Base-by-base conservation (phyloP, 208 protist genomes). In the Porcisia deanei region DNA sequence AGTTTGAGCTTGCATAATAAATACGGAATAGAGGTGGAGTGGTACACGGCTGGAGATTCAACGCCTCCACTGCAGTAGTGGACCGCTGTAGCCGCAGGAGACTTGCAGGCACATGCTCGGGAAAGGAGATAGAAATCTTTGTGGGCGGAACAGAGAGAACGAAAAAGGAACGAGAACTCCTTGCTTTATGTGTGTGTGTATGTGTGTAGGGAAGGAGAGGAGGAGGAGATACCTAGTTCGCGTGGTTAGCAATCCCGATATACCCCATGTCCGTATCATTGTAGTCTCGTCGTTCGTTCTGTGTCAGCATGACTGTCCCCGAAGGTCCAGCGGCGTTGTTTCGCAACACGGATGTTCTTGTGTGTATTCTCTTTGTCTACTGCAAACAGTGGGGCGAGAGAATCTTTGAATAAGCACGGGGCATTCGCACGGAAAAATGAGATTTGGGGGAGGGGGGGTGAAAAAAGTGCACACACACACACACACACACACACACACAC, bases 401-500 rank as follows among this genome's bases (percentile, higher is more conserved):
- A 63, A 52, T 14, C 63, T 1, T 67, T 8, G 63, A 8, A 67
- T 67, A 49, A n/a, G 63, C 63, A 30, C 41, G 9, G 41, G n/a
- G 10, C 30, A 72, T 22, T 52, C 39, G 25, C 49, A 67, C 9
- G 45, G 39, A 49, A 2, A 37, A 25, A 55, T 34, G 41, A 43
- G 47, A 70, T 47, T 2, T 7, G 25, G 39, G 30, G 18, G 34
- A 43, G 4, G 59, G 59, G 34, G 3, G 59, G 9, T 0, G 22
- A 45, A 25, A 49, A 1, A 18, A 49, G 59, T 30, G 37, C 60
- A 54, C 6, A 53, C 45, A 43, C 12, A 30, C 22, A 53, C 45
- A 43, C 12, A 30, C 22, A 77, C 34, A 69, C 16, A 63, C 54
- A 74, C 39, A 79, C 3, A 69, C n/a, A 76, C n/a, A 61, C 37